A percentile compares a stretch with the other conserved stretches of the same genome.
Evolutionary conservation across 768 basidiomycete genomes (phyloP).

Genomic region (Mycena vitilis): DNA sequence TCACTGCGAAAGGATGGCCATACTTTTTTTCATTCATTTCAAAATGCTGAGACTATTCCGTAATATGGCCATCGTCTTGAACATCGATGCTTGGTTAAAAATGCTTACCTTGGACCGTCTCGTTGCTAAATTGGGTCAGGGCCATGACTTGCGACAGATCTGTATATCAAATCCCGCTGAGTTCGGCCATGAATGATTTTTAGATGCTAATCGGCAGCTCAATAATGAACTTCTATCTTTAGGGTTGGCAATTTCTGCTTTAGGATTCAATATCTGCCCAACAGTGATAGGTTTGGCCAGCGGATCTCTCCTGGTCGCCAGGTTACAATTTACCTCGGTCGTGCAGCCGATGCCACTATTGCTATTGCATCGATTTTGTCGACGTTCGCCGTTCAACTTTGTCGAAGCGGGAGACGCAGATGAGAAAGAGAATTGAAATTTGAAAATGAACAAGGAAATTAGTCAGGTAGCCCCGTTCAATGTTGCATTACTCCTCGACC

Average conservation of each 20-base stretch:
- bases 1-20: slow-evolving; percentile 26
- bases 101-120: background rate
- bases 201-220: slow-evolving; percentile 8
- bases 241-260: background rate
- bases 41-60: background rate
- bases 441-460: slow-evolving; percentile 3
- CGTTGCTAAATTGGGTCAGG: background rate
- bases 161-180: slow-evolving; percentile 11
- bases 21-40: background rate
- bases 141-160: slow-evolving; percentile 18
- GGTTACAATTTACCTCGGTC: no score
- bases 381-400: slow-evolving; percentile 16
- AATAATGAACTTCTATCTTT: background rate
- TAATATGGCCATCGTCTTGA: slow-evolving; percentile 8
- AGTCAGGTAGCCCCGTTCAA: background rate
- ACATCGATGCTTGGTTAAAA: slow-evolving; percentile 20
- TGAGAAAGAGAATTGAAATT: slow-evolving; percentile 68
- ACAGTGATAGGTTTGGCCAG: slow-evolving; percentile 8
- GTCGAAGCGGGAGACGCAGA: slow-evolving; percentile 50
- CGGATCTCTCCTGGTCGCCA: slow-evolving; percentile 17
- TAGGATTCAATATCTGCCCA: background rate
- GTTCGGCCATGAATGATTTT: slow-evolving; percentile 16
- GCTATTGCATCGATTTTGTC: slow-evolving; percentile 19
- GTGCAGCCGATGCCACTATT: background rate
- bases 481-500: slow-evolving; percentile 15